phyloP scores from a whole-genome alignment of 352 stramenopile genomes.

The Globisporangium cystogenes region DNA sequence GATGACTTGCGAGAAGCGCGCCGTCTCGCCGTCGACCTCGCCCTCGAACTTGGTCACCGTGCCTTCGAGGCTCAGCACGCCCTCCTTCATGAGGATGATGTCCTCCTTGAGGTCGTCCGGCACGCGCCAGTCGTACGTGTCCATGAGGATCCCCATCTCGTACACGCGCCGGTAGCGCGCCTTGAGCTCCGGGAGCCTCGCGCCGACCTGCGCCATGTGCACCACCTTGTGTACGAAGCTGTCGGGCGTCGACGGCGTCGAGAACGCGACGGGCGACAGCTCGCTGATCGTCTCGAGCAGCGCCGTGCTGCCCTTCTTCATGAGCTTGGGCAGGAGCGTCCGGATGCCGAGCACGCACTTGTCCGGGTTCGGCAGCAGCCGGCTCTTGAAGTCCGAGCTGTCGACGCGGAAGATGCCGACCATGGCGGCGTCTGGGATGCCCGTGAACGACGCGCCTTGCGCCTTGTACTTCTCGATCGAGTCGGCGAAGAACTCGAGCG shows the following conservation, averaged over 20 bases:
- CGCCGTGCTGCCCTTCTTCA: conserved; percentile 73
- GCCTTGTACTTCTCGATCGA: conserved; percentile 79
- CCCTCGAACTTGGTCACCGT: conserved; percentile 88
- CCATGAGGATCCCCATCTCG: conserved; percentile 89
- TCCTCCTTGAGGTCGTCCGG: conserved; percentile 91
- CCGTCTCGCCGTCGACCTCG: conserved; percentile 89
- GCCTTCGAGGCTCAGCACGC: conserved; percentile 86
- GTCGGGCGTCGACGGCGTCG: conserved; percentile 52
- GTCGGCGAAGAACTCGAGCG: conserved; percentile 76
- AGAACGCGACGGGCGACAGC: conserved; percentile 83
- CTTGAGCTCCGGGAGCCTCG: conserved; percentile 64
- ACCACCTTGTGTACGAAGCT: conserved; percentile 87
- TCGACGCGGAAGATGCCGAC: conserved; percentile 94
- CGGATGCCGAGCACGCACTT: conserved; percentile 84
- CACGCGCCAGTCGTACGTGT: conserved; percentile 88
- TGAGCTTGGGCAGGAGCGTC: conserved; percentile 84
- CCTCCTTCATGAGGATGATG: conserved; percentile 93
- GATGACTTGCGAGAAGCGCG: conserved; percentile 88
- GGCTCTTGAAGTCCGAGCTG: conserved; percentile 79
- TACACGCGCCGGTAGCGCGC: conserved; percentile 70
- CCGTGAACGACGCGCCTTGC: conserved; percentile 73
- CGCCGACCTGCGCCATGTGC: conserved; percentile 75
- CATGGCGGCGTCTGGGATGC: conserved; percentile 78
- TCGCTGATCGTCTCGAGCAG: conserved; percentile 83
- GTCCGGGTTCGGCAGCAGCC: conserved; percentile 85